Percentiles rank a stretch among this genome's conserved stretches.
phyloP scores from a whole-genome alignment of 495 filamentous ascomycete species.

The Hypoxylon subgilvum region DNA sequence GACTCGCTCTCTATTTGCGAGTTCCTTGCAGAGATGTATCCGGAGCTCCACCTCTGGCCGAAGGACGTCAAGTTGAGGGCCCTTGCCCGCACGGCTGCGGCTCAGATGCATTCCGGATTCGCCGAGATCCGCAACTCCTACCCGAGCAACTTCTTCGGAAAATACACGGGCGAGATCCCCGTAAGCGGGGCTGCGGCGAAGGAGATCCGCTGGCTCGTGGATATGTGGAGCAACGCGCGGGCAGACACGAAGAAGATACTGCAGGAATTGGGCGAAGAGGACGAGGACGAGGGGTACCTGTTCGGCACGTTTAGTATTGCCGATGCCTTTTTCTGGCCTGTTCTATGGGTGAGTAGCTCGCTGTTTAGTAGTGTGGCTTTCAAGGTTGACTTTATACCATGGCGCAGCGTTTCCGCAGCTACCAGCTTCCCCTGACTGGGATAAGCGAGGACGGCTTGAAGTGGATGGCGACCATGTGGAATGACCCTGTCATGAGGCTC shows the following conservation, averaged over 20 bases:
- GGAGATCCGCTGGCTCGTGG: conserved; percentile 43
- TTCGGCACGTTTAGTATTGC: conserved; percentile 49
- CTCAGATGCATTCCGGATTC: conserved; percentile 65
- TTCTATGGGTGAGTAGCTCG: conserved; percentile 48
- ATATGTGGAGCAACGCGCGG: conserved; percentile 43
- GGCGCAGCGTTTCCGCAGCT: conserved; percentile 55
- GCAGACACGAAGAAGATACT: conserved; percentile 25
- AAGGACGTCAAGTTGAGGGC: conserved; percentile 51
- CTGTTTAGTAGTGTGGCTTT: not conserved
- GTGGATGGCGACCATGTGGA: conserved; percentile 59
- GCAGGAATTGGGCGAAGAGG: conserved; percentile 44
- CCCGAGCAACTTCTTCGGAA: conserved; percentile 53
- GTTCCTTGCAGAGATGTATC: conserved; percentile 57
- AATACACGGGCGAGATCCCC: conserved; percentile 39
- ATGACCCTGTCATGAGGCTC: conserved; percentile 45
- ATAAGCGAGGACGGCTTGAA: conserved; percentile 47
- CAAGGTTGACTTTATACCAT: not conserved
- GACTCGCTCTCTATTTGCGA: conserved; percentile 64
- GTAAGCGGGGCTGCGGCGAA: conserved; percentile 28
- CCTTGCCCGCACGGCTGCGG: conserved; percentile 55
- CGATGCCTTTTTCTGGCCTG: conserved; percentile 53
- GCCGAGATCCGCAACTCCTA: conserved; percentile 50
- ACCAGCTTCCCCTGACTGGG: conserved; percentile 48
- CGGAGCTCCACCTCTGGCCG: conserved; percentile 55
- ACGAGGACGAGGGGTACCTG: conserved; percentile 49